phyloP scores from a whole-genome alignment of 352 stramenopile species.

The Pythium biforme region DNA sequence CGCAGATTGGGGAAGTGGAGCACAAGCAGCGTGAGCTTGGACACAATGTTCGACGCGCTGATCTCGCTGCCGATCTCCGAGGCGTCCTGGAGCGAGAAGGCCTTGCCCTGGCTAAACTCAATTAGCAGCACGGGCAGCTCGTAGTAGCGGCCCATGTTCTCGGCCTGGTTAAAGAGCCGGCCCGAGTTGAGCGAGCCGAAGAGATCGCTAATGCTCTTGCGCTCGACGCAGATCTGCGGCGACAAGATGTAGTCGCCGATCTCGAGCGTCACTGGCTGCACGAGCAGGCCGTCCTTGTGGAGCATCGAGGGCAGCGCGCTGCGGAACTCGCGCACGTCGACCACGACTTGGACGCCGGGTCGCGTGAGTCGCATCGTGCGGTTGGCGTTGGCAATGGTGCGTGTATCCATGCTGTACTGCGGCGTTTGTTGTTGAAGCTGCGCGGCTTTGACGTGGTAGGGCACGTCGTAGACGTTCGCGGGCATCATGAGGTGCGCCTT shows the following conservation, averaged over 20 bases:
- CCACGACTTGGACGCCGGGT: slow-evolving; percentile 72
- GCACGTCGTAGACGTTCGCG: slow-evolving; percentile 83
- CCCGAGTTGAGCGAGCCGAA: slow-evolving; percentile 96
- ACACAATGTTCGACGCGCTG: slow-evolving; percentile 89
- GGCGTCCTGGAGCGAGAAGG: slow-evolving; percentile 84
- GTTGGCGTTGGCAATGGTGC: slow-evolving; percentile 33
- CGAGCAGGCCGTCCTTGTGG: slow-evolving; percentile 91
- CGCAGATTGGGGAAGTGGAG: slow-evolving; percentile 94
- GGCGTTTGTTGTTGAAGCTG: slow-evolving; percentile 39
- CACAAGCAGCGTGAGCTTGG: slow-evolving; percentile 94
- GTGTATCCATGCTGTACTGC: slow-evolving; percentile 84
- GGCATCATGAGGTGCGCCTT: slow-evolving; percentile 92
- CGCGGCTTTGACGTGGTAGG: slow-evolving; percentile 71
- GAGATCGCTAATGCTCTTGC: slow-evolving; percentile 96
- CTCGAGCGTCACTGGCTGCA: slow-evolving; percentile 95
- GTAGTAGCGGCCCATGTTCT: slow-evolving; percentile 83
- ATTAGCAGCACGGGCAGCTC: slow-evolving; percentile 95
- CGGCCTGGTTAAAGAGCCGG: slow-evolving; percentile 94
- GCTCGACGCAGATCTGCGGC: slow-evolving; percentile 96
- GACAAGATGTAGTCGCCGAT: slow-evolving; percentile 98
- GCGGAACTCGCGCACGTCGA: slow-evolving; percentile 98
- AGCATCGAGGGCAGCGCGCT: slow-evolving; percentile 95
- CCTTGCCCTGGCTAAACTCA: slow-evolving; percentile 90
- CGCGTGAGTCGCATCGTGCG: slow-evolving; percentile 33
- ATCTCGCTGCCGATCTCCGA: slow-evolving; percentile 94